These are phyloP conservation scores for Leccinum arenicola DNA, from an alignment of 768 basidiomycete genomes.

Conservation along the genomic window DNA sequence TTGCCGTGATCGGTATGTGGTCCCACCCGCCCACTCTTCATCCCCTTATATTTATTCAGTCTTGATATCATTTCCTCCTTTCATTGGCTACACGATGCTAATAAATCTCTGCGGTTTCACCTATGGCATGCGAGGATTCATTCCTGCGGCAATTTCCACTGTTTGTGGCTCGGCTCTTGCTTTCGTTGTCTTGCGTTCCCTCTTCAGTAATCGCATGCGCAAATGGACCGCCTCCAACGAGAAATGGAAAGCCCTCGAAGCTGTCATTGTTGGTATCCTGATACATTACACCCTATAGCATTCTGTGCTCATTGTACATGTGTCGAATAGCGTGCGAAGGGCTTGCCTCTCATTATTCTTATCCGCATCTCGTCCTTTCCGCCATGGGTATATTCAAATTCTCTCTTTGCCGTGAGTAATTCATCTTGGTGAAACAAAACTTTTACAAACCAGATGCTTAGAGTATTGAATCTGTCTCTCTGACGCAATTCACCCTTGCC, in stretches of 20 bases:
- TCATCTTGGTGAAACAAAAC: not conserved
- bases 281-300: not conserved
- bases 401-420: conserved; percentile 66
- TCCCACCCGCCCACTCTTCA: conserved; percentile 57
- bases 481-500: conserved; percentile 76
- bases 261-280: conserved; percentile 56
- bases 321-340: conserved; percentile 57
- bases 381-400: conserved; percentile 86
- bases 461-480: conserved; percentile 70
- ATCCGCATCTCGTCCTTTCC: conserved; percentile 82
- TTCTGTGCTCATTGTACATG: not conserved
- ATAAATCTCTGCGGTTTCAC: conserved; percentile 77
- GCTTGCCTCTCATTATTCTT: conserved; percentile 77
- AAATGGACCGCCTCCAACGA: conserved; percentile 60
- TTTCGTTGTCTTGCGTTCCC: conserved; percentile 57
- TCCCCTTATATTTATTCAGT: conserved; percentile 19
- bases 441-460: conserved; percentile 27
- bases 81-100: conserved; percentile 29
- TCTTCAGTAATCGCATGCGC: conserved; percentile 55
- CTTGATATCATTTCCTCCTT: conserved; percentile 31
- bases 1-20: conserved; percentile 50
- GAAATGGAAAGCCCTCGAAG: conserved; percentile 77
- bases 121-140: conserved; percentile 77
- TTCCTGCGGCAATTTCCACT: conserved; percentile 59
- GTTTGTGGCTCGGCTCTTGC: conserved; percentile 60